Evolutionary conservation across 73 alveolate species (phyloP).

Genomic region (Tetrahymena elliotti): DNA sequence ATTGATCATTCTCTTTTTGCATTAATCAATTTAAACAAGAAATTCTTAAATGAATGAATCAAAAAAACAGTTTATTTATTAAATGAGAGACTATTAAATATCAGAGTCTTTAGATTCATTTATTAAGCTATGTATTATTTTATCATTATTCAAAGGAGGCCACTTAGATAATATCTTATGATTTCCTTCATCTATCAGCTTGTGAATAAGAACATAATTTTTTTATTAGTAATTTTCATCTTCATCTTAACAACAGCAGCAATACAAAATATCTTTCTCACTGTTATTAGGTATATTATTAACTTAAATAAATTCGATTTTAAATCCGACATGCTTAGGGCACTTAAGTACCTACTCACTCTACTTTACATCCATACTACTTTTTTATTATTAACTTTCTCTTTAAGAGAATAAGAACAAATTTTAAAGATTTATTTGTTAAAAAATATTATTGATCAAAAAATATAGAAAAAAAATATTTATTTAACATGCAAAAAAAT

Average conservation of each 20-base stretch:
- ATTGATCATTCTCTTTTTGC: neutral
- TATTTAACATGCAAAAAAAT: no score
- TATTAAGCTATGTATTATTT: neutral
- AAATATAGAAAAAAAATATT: no score
- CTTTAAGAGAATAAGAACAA: no score
- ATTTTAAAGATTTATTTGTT: no score
- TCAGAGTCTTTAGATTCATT: neutral
- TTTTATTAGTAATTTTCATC: neutral
- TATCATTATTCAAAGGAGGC: neutral
- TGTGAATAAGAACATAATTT: neutral
- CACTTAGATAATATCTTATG: neutral
- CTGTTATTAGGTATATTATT: neutral
- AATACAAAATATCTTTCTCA: neutral
- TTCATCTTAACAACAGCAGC: neutral
- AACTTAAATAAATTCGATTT: neutral
- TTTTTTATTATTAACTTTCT: no score
- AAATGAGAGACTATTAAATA: neutral
- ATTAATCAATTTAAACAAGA: neutral
- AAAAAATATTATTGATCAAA: no score
- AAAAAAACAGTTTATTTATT: neutral
- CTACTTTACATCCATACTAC: neutral
- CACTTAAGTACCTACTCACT: neutral
- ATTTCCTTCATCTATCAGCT: neutral
- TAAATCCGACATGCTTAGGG: neutral
- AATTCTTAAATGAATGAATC: neutral